Base-by-base conservation (phyloP, 2,329 filamentous ascomycete genomes). In the Calonectria naviculata region DNA sequence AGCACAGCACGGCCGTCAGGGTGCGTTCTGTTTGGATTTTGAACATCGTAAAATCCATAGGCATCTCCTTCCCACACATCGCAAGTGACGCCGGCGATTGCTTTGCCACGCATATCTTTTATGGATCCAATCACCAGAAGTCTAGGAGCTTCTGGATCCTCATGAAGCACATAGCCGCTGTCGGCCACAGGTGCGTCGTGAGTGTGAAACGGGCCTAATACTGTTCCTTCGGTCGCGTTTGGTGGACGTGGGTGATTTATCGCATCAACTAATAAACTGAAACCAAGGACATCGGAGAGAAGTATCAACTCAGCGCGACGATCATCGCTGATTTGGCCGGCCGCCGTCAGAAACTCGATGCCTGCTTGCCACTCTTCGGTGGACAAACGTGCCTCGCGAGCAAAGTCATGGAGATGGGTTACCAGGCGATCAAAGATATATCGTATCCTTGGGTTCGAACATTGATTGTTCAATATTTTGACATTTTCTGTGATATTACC, bases 21-120 rank as follows among this genome's bases (percentile, higher is more conserved):
- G 13, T 71, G 87, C 10, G 87, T 82, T 6, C 90, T 84, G 15
- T 88, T 88, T 0, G 88, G 84, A 78, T 93, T 90, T 81, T 95
- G 93, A 65, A 95, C 93, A 78, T 95, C 93, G 79, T 95, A 95
- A 77, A 90, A 89, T 9, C 93, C 93, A 13, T 90, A 89, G 17
- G 88, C 90, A 78, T 95, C 93, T 1, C 93, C 94, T 82, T 95
- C 93, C 93, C 93, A 95, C 64, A 95, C 90, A 81, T 95, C 93
- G 71, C 95, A 88, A 78, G 91, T 93, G 46, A 91, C 93, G 41
- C 84, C 89, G 0, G 84, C 67, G 38, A 95, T 85, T 0, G 93
- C 90, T 0, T 85, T 85, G 0, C 92, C 92, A 2, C 84, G 44
- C 0, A 88, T 89, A 79, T 93, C 91, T 73, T 88, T 90, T 74